These are phyloP conservation scores for Meira nashicola DNA, from an alignment of 1,284 basidiomycete genomes.

Conservation along the genomic window DNA sequence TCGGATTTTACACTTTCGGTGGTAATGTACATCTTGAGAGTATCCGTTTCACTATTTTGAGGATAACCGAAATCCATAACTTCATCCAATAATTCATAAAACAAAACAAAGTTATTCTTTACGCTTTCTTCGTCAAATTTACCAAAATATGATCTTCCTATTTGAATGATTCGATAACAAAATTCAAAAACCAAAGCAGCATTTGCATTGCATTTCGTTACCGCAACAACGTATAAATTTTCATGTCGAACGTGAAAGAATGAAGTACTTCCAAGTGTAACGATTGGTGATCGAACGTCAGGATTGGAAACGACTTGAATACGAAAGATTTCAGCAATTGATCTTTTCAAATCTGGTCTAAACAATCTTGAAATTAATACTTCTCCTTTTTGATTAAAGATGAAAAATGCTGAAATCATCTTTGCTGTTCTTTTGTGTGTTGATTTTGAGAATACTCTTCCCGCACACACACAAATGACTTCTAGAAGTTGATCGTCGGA, in stretches of 20 bases:
- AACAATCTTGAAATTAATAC: conserved; percentile 50
- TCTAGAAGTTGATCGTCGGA: too few species aligned
- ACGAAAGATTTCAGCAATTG: conserved; percentile 49
- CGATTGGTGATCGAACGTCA: conserved; percentile 91
- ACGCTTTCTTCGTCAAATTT: conserved; percentile 92
- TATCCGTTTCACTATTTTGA: conserved; percentile 98
- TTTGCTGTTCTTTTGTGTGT: too few species aligned
- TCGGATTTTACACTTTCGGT: conserved; percentile 88
- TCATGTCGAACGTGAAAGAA: conserved; percentile 95
- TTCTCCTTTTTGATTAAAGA: conserved; percentile 97
- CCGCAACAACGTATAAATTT: conserved; percentile 88
- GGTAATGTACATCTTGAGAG: conserved; percentile 94
- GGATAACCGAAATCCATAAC: conserved; percentile 98
- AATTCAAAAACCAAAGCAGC: conserved; percentile 97
- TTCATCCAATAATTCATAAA: conserved; percentile 56
- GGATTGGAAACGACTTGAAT: conserved; percentile 95
- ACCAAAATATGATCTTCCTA: conserved; percentile 90
- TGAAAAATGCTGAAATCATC: conserved; percentile 70
- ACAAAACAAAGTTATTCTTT: conserved; percentile 83
- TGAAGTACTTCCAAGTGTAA: conserved; percentile 92
- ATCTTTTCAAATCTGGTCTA: conserved; percentile 43
- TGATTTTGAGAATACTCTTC: too few species aligned
- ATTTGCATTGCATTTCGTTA: conserved; percentile 93
- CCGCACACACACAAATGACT: too few species aligned
- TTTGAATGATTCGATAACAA: conserved; percentile 88